Percentiles rank a stretch among this genome's conserved stretches.
Evolutionary conservation across 2,329 filamentous ascomycete genomes (phyloP).

Genomic region (Gnomoniopsis sp.): DNA sequence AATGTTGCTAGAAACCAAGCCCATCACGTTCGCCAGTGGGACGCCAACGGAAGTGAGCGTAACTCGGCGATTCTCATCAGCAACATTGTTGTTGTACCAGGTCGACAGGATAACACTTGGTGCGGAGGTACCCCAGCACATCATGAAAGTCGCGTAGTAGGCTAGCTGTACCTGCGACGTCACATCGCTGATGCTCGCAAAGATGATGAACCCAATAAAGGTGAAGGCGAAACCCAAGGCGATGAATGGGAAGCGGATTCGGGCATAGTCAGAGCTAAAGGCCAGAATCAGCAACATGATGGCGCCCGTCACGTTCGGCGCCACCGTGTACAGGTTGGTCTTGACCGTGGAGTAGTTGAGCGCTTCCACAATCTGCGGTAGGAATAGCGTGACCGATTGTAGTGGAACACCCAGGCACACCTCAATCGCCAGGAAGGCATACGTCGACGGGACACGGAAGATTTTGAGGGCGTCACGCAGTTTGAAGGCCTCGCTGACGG

Average conservation of each 20-base stretch:
- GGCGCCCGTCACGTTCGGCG: conserved; percentile 72
- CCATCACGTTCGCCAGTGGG: conserved; percentile 74
- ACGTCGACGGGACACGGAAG: conserved; percentile 47
- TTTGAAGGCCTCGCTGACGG: conserved; percentile 51
- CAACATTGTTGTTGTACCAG: conserved; percentile 79
- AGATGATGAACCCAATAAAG: conserved; percentile 76
- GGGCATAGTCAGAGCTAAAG: conserved; percentile 63
- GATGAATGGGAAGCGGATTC: conserved; percentile 70
- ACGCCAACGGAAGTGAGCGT: conserved; percentile 70
- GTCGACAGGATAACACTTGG: conserved; percentile 66
- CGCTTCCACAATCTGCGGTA: conserved; percentile 48
- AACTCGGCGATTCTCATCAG: conserved; percentile 69
- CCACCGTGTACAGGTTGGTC: conserved; percentile 78
- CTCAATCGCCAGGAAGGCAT: conserved; percentile 50
- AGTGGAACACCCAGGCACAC: conserved; percentile 58
- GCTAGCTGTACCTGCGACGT: conserved; percentile 59
- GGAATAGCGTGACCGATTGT: conserved; percentile 51
- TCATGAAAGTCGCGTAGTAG: conserved; percentile 77
- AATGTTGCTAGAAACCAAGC: conserved; percentile 65
- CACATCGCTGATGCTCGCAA: conserved; percentile 60
- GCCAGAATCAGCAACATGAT: conserved; percentile 69
- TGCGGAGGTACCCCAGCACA: conserved; percentile 76
- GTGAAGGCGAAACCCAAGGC: conserved; percentile 70
- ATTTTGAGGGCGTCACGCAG: conserved; percentile 48
- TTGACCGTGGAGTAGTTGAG: conserved; percentile 47